phyloP scores from a whole-genome alignment of 1,284 basidiomycete genomes.

The Phylloboletellus chloephorus region DNA sequence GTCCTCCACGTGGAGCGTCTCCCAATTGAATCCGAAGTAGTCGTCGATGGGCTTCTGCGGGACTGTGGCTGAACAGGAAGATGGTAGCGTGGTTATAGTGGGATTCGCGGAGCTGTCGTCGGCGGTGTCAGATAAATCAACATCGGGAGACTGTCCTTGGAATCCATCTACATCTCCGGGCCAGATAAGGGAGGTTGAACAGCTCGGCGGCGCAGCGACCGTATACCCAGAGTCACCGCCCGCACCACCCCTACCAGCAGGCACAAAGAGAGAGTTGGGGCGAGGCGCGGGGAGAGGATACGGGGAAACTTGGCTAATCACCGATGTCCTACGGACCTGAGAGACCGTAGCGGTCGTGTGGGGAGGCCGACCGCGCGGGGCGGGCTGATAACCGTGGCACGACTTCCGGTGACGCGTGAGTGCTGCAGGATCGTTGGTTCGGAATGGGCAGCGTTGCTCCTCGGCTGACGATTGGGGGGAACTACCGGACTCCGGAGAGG shows the following conservation, averaged over 20 bases:
- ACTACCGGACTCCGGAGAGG: background rate
- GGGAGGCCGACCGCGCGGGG: background rate
- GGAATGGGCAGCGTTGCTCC: constrained; percentile 6
- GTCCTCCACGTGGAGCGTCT: too few species aligned
- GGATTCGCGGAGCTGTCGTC: too few species aligned
- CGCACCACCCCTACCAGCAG: background rate
- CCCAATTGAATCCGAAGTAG: too few species aligned
- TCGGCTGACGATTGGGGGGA: background rate
- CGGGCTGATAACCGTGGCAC: constrained; percentile 13
- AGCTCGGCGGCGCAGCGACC: background rate
- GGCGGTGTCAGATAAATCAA: background rate
- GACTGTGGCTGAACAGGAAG: too few species aligned
- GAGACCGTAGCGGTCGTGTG: too few species aligned
- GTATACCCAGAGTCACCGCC: background rate
- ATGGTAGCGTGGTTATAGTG: too few species aligned
- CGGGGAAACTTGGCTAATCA: too few species aligned
- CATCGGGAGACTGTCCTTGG: background rate
- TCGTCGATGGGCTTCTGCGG: too few species aligned
- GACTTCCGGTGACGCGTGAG: constrained; percentile 17
- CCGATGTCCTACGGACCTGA: too few species aligned
- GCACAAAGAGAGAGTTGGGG: background rate
- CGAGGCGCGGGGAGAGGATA: background rate
- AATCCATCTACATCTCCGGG: background rate
- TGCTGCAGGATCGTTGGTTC: constrained; percentile 14
- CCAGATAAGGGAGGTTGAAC: background rate